These are phyloP conservation scores for Boletus mariae DNA, from an alignment of 1,284 basidiomycete species.

Conservation along the genomic window DNA sequence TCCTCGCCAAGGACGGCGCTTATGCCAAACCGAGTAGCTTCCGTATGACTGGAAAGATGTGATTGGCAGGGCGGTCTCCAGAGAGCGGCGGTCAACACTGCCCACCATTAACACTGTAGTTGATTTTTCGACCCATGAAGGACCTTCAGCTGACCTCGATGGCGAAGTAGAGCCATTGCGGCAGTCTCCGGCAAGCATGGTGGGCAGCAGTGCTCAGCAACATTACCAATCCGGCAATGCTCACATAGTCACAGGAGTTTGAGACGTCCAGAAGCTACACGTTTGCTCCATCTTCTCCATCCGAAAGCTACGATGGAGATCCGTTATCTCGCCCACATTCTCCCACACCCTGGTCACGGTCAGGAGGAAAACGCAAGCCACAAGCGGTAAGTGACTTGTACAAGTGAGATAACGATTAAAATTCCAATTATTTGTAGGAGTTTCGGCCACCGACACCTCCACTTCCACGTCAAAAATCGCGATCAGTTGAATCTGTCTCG, in stretches of 20 bases:
- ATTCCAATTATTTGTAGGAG: slow-evolving; percentile 31
- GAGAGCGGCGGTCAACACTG: slow-evolving; percentile 32
- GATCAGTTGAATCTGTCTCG: slow-evolving; percentile 24
- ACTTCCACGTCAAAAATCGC: slow-evolving; percentile 39
- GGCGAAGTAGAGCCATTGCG: slow-evolving; percentile 33
- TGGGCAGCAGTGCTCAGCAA: slow-evolving; percentile 31
- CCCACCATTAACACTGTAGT: slow-evolving; percentile 37
- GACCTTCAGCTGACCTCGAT: slow-evolving; percentile 27
- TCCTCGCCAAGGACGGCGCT: slow-evolving; percentile 4
- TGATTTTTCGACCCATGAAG: slow-evolving; percentile 33
- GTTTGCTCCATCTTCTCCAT: slow-evolving; percentile 36
- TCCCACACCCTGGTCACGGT: slow-evolving; percentile 33
- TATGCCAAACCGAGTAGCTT: slow-evolving; percentile 36
- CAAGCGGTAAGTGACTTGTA: slow-evolving; percentile 32
- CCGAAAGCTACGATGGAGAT: slow-evolving; percentile 35
- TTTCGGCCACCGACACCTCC: slow-evolving; percentile 59
- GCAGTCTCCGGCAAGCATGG: slow-evolving; percentile 36
- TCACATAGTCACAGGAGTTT: slow-evolving; percentile 35
- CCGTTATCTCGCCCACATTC: slow-evolving; percentile 35
- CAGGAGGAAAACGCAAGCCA: slow-evolving; percentile 29
- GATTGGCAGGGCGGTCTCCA: slow-evolving; percentile 38
- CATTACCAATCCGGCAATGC: slow-evolving; percentile 25
- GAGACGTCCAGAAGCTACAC: slow-evolving; percentile 31
- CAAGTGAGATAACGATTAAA: slow-evolving; percentile 1
- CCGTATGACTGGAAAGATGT: slow-evolving; percentile 50